Evolutionary conservation across 208 protist species (phyloP).

Genomic region (Novymonas esmeraldas): DNA sequence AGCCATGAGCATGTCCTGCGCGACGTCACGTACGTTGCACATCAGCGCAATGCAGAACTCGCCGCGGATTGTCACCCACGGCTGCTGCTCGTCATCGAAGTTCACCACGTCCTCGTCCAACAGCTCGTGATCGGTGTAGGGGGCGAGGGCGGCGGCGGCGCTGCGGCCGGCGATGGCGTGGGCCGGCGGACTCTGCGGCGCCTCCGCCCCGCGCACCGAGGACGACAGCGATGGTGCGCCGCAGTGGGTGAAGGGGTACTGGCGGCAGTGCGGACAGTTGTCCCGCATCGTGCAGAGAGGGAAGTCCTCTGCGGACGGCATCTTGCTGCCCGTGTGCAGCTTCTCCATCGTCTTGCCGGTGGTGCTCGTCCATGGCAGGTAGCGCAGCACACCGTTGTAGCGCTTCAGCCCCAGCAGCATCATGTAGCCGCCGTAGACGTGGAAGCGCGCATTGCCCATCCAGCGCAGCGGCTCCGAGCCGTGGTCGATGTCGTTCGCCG

Average conservation of each 20-base stretch:
- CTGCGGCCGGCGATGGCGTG: conserved; percentile 6
- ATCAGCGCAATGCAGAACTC: conserved; percentile 68
- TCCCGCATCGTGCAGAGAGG: conserved; percentile 66
- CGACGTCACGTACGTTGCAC: conserved; percentile 69
- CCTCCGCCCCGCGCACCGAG: conserved; percentile 14
- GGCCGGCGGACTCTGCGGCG: conserved; percentile 9
- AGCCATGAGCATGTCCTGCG: conserved; percentile 82
- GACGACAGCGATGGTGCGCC: conserved; percentile 5
- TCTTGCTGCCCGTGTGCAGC: conserved; percentile 37
- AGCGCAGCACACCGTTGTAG: conserved; percentile 69
- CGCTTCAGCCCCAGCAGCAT: conserved; percentile 55
- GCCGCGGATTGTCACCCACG: conserved; percentile 81
- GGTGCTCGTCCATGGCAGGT: conserved; percentile 69
- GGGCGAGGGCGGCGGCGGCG: conserved; percentile 17
- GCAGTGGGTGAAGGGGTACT: conserved; percentile 33
- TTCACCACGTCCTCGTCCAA: conserved; percentile 59
- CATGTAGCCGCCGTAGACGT: conserved; percentile 68
- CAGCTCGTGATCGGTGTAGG: conserved; percentile 38
- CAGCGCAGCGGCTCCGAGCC: conserved; percentile 85
- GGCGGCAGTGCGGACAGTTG: conserved; percentile 65
- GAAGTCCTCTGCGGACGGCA: conserved; percentile 46
- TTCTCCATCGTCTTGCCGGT: conserved; percentile 64
- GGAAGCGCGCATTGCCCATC: conserved; percentile 86
- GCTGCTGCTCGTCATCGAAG: conserved; percentile 61
- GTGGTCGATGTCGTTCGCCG: conserved; percentile 84